A percentile compares a stretch with the other conserved stretches of the same genome.
Evolutionary conservation across 2,329 filamentous ascomycete genomes (phyloP).

Genomic region (Kalaharituber pfeilii): DNA sequence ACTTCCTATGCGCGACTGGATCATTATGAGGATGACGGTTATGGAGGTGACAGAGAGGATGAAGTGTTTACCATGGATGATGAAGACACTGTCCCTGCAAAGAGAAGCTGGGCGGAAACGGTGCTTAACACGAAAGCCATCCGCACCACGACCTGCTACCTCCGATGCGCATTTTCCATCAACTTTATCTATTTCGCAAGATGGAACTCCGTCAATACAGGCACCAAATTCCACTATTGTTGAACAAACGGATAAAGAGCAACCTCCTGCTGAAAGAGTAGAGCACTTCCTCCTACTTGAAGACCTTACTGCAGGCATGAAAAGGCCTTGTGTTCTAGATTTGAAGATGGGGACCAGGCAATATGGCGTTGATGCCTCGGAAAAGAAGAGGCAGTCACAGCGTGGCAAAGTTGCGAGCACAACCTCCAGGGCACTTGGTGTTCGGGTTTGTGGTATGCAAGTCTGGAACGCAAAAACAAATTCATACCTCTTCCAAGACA

Average conservation of each 20-base stretch:
- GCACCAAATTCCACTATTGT: conserved; percentile 1
- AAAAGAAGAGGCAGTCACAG: conserved; percentile 87
- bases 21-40: conserved; percentile 40
- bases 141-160: conserved; percentile 5
- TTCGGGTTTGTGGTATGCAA: conserved; percentile 87
- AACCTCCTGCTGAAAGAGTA: conserved; percentile 41
- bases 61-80: conserved; percentile 54
- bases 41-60: conserved; percentile 45
- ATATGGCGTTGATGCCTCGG: conserved; percentile 78
- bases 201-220: conserved; percentile 9
- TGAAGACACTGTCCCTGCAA: conserved; percentile 21
- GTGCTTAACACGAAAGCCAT: conserved; percentile 13
- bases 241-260: conserved; percentile 25
- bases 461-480: conserved; percentile 79
- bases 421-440: conserved; percentile 77
- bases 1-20: neutral
- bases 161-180: neutral
- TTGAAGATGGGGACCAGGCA: conserved; percentile 98
- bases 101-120: conserved; percentile 17
- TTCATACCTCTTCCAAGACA: conserved; percentile 89
- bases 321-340: conserved; percentile 87
- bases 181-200: conserved; percentile 27
- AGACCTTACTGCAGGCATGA: conserved; percentile 92
- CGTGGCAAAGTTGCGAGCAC: conserved; percentile 82
- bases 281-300: conserved; percentile 89